Evolutionary conservation across 2,329 filamentous ascomycete species (phyloP).

Genomic region (Botrytis sinoallii): DNA sequence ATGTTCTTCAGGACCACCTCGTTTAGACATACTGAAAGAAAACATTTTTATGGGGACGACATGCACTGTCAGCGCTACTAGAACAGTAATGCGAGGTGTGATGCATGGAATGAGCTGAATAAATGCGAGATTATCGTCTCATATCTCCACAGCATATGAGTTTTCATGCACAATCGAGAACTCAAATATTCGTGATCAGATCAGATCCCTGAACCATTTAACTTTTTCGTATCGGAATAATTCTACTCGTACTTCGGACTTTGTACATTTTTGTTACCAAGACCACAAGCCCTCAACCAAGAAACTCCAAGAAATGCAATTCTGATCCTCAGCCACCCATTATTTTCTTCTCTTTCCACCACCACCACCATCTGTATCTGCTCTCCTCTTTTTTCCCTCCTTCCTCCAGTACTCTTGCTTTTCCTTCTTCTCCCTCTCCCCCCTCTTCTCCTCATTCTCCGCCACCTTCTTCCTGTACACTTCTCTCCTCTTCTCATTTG

Average conservation of each 20-base stretch:
- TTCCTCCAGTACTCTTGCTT: constrained; percentile 88
- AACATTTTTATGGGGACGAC: neutral
- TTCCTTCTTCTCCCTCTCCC: constrained; percentile 83
- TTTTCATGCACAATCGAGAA: neutral
- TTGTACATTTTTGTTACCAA: neutral
- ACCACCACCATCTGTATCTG: constrained; percentile 50
- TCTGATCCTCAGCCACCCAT: neutral
- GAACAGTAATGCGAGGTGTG: neutral
- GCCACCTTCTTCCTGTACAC: constrained; percentile 80
- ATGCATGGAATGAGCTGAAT: neutral
- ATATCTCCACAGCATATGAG: neutral
- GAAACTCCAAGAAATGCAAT: constrained; percentile 8
- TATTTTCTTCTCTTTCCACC: constrained; percentile 35
- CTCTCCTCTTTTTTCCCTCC: constrained; percentile 78
- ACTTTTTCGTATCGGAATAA: neutral
- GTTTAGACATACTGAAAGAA: neutral
- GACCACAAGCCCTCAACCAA: neutral
- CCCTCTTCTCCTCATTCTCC: constrained; percentile 80
- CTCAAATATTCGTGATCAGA: neutral
- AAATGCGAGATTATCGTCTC: neutral
- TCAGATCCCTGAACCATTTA: neutral
- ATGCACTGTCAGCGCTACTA: neutral
- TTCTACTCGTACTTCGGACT: neutral
- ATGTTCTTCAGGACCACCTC: neutral
- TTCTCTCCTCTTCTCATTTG: constrained; percentile 83